phyloP scores from a whole-genome alignment of 768 basidiomycete species.

The Krasilnikovozyma curviuscula region DNA sequence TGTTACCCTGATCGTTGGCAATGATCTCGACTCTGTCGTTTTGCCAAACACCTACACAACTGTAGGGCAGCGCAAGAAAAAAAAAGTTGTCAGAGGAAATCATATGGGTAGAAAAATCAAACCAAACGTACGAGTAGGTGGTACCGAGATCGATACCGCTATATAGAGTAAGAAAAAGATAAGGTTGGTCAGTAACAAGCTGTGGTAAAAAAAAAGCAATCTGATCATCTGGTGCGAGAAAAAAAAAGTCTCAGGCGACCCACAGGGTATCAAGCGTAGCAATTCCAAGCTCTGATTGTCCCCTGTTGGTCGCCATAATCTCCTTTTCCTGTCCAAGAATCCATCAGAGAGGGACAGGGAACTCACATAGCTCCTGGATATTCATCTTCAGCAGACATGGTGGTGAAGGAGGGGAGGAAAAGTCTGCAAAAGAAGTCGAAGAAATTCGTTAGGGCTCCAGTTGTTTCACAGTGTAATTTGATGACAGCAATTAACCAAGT shows the following conservation, averaged over 20 bases:
- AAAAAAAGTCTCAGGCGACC: too few relatives aligned
- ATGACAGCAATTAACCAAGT: too few relatives aligned
- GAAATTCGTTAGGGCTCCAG: too few relatives aligned
- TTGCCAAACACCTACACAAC: constrained; percentile 10
- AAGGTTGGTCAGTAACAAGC: too few relatives aligned
- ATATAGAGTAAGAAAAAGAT: background rate
- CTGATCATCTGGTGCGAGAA: background rate
- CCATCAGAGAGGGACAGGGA: background rate
- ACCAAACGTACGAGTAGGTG: constrained; percentile 2
- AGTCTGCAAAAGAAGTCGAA: background rate
- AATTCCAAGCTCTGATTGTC: background rate
- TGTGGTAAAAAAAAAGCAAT: background rate
- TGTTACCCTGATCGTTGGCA: constrained; percentile 54
- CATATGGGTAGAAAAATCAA: background rate
- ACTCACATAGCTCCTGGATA: constrained; percentile 9
- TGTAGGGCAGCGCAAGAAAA: background rate
- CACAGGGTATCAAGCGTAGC: too few relatives aligned
- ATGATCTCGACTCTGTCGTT: constrained; percentile 12
- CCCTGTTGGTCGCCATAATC: background rate
- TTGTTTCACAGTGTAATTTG: too few relatives aligned
- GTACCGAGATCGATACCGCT: constrained; percentile 13
- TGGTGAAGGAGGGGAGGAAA: background rate
- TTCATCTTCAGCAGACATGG: constrained; percentile 10
- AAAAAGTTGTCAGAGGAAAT: background rate
- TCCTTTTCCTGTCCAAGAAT: background rate